Evolutionary conservation across 2,329 filamentous ascomycete genomes (phyloP).

Genomic region (Fusarium compactum): DNA sequence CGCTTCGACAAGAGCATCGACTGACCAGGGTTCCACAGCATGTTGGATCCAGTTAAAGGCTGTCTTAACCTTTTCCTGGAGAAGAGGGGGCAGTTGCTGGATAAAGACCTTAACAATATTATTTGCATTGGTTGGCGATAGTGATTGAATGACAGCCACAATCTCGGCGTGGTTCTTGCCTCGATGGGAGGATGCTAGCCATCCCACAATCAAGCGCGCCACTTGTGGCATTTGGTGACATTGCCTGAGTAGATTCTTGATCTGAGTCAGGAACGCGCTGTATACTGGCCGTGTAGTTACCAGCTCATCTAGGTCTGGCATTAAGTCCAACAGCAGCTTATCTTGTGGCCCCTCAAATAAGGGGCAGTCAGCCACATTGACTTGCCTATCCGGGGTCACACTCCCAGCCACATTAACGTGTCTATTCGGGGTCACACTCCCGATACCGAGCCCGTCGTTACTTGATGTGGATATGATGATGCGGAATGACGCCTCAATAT

Average conservation of each 20-base stretch:
- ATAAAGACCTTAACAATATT: neutral
- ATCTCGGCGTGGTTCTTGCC: neutral
- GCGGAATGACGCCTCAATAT: neutral
- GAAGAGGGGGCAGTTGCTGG: neutral
- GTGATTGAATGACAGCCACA: rapidly evolving
- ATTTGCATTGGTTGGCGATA: neutral
- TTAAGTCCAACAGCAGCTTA: neutral
- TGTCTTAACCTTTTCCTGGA: neutral
- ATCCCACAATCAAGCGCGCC: neutral
- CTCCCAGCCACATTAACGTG: no score
- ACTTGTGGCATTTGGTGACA: neutral
- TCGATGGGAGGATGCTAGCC: neutral
- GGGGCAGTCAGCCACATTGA: neutral
- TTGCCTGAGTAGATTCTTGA: neutral
- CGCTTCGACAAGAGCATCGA: neutral
- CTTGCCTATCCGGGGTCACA: no score
- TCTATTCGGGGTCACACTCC: neutral
- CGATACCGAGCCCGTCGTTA: neutral
- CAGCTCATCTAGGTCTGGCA: neutral
- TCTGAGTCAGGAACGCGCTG: neutral
- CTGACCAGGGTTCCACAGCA: slow-evolving; percentile 2
- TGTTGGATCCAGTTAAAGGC: neutral
- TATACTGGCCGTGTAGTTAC: neutral
- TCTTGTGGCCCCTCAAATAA: neutral
- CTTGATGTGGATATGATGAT: neutral